phyloP scores from a whole-genome alignment of 345 rosid genomes.

The Arabis alpina region DNA sequence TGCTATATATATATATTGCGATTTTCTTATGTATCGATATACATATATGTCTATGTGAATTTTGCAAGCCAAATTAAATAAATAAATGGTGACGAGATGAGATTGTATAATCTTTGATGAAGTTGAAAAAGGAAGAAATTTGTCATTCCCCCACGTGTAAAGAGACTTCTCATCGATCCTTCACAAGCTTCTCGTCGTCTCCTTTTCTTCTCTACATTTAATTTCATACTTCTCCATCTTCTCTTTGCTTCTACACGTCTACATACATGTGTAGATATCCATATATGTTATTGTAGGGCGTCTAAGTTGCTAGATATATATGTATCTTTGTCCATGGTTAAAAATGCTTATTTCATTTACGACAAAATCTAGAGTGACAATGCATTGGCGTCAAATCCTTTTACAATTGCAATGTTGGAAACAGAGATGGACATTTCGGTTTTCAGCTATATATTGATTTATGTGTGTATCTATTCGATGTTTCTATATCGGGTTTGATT shows the following conservation, averaged over 20 bases:
- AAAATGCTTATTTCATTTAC: conserved; percentile 5
- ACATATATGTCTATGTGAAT: too few species aligned
- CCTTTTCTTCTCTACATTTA: conserved; percentile 22
- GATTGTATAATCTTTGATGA: conserved; percentile 27
- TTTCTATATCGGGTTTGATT: neutral
- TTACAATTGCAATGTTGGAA: neutral
- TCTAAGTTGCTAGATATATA: neutral
- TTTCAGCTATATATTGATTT: neutral
- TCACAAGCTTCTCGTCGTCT: conserved; percentile 44
- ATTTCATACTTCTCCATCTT: conserved; percentile 10
- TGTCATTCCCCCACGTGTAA: conserved; percentile 46
- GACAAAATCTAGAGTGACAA: neutral
- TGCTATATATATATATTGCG: too few species aligned
- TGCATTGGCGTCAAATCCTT: conserved; percentile 10
- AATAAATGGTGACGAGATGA: conserved; percentile 28
- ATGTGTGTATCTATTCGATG: neutral
- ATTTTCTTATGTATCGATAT: too few species aligned
- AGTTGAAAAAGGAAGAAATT: conserved; percentile 35
- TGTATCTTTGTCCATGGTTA: neutral
- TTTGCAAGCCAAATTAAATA: neutral
- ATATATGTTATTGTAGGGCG: too few species aligned
- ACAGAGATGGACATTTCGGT: neutral
- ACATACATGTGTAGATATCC: too few species aligned
- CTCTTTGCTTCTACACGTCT: conserved; percentile 29
- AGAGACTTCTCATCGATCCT: conserved; percentile 31